phyloP scores from a whole-genome alignment of 192 early-diverging fungal genomes.

The Rhizophagus sp. region DNA sequence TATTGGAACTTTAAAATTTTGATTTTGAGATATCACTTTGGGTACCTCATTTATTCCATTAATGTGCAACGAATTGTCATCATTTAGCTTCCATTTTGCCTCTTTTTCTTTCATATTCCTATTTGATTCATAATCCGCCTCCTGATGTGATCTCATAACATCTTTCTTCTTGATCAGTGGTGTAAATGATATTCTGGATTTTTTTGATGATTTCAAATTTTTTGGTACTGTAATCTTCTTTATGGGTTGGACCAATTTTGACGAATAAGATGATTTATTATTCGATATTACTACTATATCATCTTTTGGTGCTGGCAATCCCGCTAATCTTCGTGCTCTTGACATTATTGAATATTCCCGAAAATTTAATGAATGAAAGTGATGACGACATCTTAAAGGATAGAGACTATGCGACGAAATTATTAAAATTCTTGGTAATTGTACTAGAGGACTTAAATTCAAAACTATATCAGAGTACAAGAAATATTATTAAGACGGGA shows the following conservation, averaged over 20 bases:
- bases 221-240: not conserved
- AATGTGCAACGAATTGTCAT: not conserved
- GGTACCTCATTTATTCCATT: not conserved
- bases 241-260: not conserved
- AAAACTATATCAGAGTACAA: not conserved
- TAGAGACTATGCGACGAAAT: too few species aligned
- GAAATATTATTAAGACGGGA: not conserved
- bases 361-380: not conserved
- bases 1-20: not conserved
- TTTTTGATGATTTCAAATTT: not conserved
- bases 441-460: not conserved
- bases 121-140: not conserved
- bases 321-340: not conserved
- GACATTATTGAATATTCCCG: slow-evolving; percentile 13
- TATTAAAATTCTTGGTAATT: not conserved
- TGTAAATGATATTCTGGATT: not conserved
- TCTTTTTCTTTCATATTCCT: not conserved
- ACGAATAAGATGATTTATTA: not conserved
- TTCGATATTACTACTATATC: not conserved
- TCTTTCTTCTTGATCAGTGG: not conserved
- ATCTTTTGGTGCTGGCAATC: not conserved
- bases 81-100: not conserved
- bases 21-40: not conserved
- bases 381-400: not conserved
- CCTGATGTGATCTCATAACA: not conserved